Evolutionary conservation across 331 rosid species (phyloP), one percentile per base, ranked within the genome.

Genomic region (Acacia pycnantha): DNA sequence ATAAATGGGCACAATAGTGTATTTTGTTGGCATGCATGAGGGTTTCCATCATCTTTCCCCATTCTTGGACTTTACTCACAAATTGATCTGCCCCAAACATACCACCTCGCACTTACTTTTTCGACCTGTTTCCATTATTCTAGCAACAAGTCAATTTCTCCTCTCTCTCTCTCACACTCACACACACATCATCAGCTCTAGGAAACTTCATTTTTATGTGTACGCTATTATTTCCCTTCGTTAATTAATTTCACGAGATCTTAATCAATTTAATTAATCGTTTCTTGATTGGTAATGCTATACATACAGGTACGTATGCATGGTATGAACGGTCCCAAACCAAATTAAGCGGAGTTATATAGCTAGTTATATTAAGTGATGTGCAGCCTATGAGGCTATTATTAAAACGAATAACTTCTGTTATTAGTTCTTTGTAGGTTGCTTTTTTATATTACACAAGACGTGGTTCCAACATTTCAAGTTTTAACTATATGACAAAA

Each of bases 121-220:
- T 31, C 48, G 21, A 77, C 46, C 21, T 86, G 87, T 88, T 86
- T 84, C 88, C 83, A 72, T 82, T 43, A 73, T 86, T 82, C 87
- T 82, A 65, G 87, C 86, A 84, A 87, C 73, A 78, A 81, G 82
- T 82, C 90, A 81, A 74, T 56, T 62, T 78, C 84, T 84, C 84
- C 56, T 8, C 70, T 85, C 50, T 81, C 72, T 21, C 26, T 21
- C 62, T 53, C 61, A 19, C 61, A 18, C 22, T 16, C 59, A 1
- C 53, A 2, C 53, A 6, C 37, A 33, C 37, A 33, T 6, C 8
- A 58, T 59, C 51, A 67, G 7, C 64, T 43, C 12, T 9, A 56
- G 31, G 79, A 82, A 82, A 70, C 84, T 84, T 86, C 87, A 68
- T 77, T 56, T 2, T 7, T 56, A 21, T 50, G 56, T 15, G 56